These are phyloP conservation scores for Hypoxylon crocopeplum DNA, from an alignment of 495 filamentous ascomycete species.

Conservation along the genomic window DNA sequence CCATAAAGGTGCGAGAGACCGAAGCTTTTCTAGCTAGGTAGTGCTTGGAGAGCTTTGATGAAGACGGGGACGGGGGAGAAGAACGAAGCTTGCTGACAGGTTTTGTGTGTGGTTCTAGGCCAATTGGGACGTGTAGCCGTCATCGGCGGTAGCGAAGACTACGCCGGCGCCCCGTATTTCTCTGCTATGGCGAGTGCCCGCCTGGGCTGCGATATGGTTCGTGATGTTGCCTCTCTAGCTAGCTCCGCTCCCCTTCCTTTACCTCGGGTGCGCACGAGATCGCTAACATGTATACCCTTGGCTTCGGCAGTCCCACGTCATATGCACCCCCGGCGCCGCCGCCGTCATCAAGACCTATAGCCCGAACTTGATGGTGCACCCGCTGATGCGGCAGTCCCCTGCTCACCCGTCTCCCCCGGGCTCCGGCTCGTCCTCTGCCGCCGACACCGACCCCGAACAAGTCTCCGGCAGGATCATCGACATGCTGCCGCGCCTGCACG, in stretches of 20 bases:
- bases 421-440: conserved; percentile 38
- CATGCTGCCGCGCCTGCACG: conserved; percentile 86
- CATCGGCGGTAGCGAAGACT: conserved; percentile 94
- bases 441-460: conserved; percentile 56
- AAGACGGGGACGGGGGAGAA: neutral
- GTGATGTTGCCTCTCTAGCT: conserved; percentile 4
- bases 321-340: conserved; percentile 89
- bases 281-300: too few relatives aligned
- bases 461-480: conserved; percentile 75
- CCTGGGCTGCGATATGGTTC: conserved; percentile 84
- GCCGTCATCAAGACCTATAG: conserved; percentile 97
- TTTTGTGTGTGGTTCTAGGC: conserved; percentile 55
- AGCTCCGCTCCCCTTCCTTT: neutral
- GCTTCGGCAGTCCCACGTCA: conserved; percentile 82
- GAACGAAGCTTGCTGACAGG: conserved; percentile 27
- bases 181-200: conserved; percentile 94
- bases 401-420: conserved; percentile 49
- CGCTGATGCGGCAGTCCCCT: conserved; percentile 81
- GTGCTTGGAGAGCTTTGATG: neutral
- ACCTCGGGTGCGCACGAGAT: neutral
- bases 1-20: conserved; percentile 78
- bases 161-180: conserved; percentile 97
- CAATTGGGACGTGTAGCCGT: conserved; percentile 92
- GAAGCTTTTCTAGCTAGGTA: neutral
- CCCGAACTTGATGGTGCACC: conserved; percentile 98